These are phyloP conservation scores for Mortierella sp. DNA, from an alignment of 371 early-diverging fungal species.

Conservation along the genomic window DNA sequence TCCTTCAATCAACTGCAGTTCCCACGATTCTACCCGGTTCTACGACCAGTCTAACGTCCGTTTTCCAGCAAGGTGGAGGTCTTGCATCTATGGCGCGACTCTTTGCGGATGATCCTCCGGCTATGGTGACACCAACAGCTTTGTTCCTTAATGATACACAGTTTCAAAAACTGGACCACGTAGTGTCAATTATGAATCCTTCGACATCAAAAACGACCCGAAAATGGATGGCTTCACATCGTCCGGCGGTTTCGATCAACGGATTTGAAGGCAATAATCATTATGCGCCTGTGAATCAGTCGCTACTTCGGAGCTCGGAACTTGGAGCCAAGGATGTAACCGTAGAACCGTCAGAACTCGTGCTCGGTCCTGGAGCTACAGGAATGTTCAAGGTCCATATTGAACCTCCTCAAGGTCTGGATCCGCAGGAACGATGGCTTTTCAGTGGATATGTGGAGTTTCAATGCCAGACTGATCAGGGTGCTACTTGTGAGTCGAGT, in stretches of 20 bases:
- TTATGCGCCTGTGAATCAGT: constrained; percentile 25
- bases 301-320: constrained; percentile 22
- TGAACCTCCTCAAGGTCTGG: constrained; percentile 8
- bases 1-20: constrained; percentile 16
- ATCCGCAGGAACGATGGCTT: constrained; percentile 36
- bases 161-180: constrained; percentile 32
- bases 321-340: not conserved
- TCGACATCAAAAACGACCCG: constrained; percentile 9
- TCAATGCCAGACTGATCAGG: constrained; percentile 5
- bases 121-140: constrained; percentile 22
- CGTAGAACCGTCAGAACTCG: constrained; percentile 14
- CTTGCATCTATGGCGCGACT: constrained; percentile 49
- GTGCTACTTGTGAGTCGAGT: constrained; percentile 22
- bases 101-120: constrained; percentile 12
- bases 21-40: constrained; percentile 56
- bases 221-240: constrained; percentile 18
- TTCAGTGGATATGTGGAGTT: constrained; percentile 38
- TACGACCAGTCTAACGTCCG: constrained; percentile 38
- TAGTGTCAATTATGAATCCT: constrained; percentile 20
- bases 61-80: constrained; percentile 66
- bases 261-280: constrained; percentile 24
- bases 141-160: constrained; percentile 45
- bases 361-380: constrained; percentile 12
- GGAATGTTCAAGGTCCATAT: constrained; percentile 17
- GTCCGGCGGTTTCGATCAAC: constrained; percentile 32